Evolutionary conservation across 1,284 basidiomycete species (phyloP).

Genomic region (Boletus sp.): DNA sequence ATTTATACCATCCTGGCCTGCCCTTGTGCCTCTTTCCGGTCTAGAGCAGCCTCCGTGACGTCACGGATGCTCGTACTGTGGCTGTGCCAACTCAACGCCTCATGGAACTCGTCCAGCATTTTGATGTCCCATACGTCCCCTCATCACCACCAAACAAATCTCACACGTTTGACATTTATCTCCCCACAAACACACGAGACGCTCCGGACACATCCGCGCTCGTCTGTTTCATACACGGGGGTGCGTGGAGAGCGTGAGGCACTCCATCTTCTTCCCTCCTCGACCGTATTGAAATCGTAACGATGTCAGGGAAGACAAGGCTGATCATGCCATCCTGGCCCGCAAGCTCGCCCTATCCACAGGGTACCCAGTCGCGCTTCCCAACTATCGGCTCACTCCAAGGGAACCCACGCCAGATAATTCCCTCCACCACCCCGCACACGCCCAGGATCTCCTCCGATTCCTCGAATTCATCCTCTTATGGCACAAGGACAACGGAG

Average conservation of each 20-base stretch:
- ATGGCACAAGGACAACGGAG: slow-evolving; percentile 27
- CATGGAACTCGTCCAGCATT: slow-evolving; percentile 20
- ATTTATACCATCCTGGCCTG: slow-evolving; percentile 17
- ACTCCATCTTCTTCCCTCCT: slow-evolving; percentile 5
- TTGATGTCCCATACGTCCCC: slow-evolving; percentile 44
- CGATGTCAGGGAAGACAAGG: slow-evolving; percentile 62
- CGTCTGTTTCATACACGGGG: slow-evolving; percentile 70
- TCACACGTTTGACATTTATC: slow-evolving; percentile 50
- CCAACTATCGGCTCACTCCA: slow-evolving; percentile 71
- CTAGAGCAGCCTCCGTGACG: slow-evolving; percentile 19
- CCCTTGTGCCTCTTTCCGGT: neutral
- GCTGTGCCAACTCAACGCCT: slow-evolving; percentile 9
- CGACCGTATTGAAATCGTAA: slow-evolving; percentile 6
- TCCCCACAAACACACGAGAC: slow-evolving; percentile 23
- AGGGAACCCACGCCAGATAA: slow-evolving; percentile 35
- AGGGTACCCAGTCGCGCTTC: slow-evolving; percentile 56
- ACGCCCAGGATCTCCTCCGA: slow-evolving; percentile 58
- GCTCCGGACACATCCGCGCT: slow-evolving; percentile 27
- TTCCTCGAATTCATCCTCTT: slow-evolving; percentile 55
- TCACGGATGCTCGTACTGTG: slow-evolving; percentile 17
- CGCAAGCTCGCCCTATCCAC: slow-evolving; percentile 46
- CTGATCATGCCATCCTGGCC: slow-evolving; percentile 52
- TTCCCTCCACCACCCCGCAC: slow-evolving; percentile 59
- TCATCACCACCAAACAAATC: slow-evolving; percentile 23
- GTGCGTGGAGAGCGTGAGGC: slow-evolving; percentile 72